These are phyloP conservation scores for Collariella sp. DNA, from an alignment of 495 filamentous ascomycete genomes.

Conservation along the genomic window DNA sequence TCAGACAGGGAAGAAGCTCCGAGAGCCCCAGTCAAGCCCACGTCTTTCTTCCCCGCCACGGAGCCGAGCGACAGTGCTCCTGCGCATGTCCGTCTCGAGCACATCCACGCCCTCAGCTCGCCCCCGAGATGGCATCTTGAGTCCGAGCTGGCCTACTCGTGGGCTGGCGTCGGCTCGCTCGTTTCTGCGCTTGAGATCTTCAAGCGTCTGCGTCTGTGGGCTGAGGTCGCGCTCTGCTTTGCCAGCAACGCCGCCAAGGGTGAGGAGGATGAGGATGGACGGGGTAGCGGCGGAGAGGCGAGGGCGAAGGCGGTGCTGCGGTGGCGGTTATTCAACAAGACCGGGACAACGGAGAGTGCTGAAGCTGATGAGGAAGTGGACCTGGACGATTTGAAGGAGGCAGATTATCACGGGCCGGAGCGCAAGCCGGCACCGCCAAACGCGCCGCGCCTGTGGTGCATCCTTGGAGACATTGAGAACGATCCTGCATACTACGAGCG, in stretches of 20 bases:
- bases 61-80: constrained; percentile 71
- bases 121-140: constrained; percentile 91
- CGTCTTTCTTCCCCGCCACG: constrained; percentile 75
- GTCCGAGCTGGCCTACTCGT: constrained; percentile 82
- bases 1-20: constrained; percentile 9
- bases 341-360: constrained; percentile 32
- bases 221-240: constrained; percentile 87
- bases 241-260: constrained; percentile 51
- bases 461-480: constrained; percentile 81
- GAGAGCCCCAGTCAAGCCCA: constrained; percentile 30
- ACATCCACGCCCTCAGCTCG: constrained; percentile 72
- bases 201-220: constrained; percentile 88
- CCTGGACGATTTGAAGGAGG: constrained; percentile 41
- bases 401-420: constrained; percentile 50
- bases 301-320: constrained; percentile 70
- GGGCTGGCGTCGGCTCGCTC: constrained; percentile 79
- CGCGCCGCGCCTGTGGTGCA: constrained; percentile 84
- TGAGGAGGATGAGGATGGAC: constrained; percentile 58
- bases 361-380: constrained; percentile 45
- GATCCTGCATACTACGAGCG: constrained; percentile 66
- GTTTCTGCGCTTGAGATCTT: constrained; percentile 93
- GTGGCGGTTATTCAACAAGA: constrained; percentile 64
- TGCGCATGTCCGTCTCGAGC: constrained; percentile 62
- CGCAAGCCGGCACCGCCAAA: constrained; percentile 63
- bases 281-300: constrained; percentile 52